A percentile compares a stretch with the other conserved stretches of the same genome.
phyloP scores from a whole-genome alignment of 106 monocot species.

The Dioscorea dumetorum region DNA sequence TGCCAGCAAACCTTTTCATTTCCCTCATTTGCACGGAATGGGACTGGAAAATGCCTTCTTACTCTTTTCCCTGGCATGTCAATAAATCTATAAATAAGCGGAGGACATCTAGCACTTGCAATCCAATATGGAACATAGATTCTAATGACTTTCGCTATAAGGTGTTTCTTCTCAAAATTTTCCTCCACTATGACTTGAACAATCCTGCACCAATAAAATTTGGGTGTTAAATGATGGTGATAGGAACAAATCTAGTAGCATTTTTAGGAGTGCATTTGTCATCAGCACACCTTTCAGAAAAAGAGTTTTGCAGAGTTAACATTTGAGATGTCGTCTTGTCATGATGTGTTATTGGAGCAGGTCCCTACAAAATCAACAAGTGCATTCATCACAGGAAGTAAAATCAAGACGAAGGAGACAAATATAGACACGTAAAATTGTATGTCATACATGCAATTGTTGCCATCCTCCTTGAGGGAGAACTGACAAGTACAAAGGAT shows the following conservation, averaged over 20 bases:
- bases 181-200: conserved; percentile 81
- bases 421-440: background rate
- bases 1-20: conserved; percentile 49
- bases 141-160: conserved; percentile 46
- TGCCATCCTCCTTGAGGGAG: conserved; percentile 77
- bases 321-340: conserved; percentile 46
- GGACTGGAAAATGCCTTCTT: conserved; percentile 23
- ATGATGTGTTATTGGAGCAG: conserved; percentile 65
- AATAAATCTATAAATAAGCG: conserved; percentile 47
- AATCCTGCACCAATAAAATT: conserved; percentile 38
- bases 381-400: background rate
- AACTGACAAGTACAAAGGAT: conserved; percentile 75
- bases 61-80: conserved; percentile 50
- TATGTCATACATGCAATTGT: conserved; percentile 45
- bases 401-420: background rate
- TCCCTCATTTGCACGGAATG: conserved; percentile 18
- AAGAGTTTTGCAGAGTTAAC: conserved; percentile 51
- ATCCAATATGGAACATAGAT: conserved; percentile 95
- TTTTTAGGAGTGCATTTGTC: background rate
- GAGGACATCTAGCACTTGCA: conserved; percentile 74
- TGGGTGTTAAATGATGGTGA: no score
- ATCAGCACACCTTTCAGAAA: conserved; percentile 62
- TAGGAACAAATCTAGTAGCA: no score
- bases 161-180: conserved; percentile 44
- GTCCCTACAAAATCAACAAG: conserved; percentile 43